phyloP scores from a whole-genome alignment of 495 filamentous ascomycete species.

The Penicillium canariense region DNA sequence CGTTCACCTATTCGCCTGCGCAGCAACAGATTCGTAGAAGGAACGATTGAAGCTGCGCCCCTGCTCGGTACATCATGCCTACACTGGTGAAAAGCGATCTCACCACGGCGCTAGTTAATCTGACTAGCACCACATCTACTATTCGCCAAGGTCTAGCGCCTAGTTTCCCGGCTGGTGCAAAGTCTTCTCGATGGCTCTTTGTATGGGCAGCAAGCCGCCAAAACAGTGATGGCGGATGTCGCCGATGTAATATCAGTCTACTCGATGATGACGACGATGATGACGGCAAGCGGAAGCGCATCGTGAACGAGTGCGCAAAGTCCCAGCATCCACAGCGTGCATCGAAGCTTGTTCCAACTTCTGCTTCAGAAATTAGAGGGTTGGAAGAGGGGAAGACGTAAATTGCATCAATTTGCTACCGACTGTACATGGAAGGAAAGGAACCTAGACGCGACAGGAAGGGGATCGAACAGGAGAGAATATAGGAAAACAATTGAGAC shows the following conservation, averaged over 20 bases:
- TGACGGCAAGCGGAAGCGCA: background rate
- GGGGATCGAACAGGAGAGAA: slow-evolving; percentile 26
- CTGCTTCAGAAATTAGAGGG: slow-evolving; percentile 60
- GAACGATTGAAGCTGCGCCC: too few relatives aligned
- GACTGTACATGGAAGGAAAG: slow-evolving; percentile 33
- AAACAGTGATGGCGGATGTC: slow-evolving; percentile 2
- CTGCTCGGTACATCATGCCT: too few relatives aligned
- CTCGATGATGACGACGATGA: background rate
- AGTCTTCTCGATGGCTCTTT: slow-evolving; percentile 50
- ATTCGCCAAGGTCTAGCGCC: slow-evolving; percentile 49
- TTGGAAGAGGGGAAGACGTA: slow-evolving; percentile 16
- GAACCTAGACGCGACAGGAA: slow-evolving; percentile 33
- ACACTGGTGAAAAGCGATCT: slow-evolving; percentile 13
- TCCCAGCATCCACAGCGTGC: background rate
- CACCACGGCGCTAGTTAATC: slow-evolving; percentile 35
- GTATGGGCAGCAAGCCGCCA: slow-evolving; percentile 48
- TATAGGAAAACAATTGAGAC: slow-evolving; percentile 24
- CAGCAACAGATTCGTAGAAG: too few relatives aligned
- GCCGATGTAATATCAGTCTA: background rate
- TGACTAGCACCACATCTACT: slow-evolving; percentile 47
- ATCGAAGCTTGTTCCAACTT: slow-evolving; percentile 54
- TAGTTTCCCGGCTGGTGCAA: slow-evolving; percentile 37
- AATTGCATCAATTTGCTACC: slow-evolving; percentile 39
- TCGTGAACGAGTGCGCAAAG: background rate
- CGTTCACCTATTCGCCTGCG: too few relatives aligned